Base-by-base conservation (phyloP, 1,284 basidiomycete genomes). In the Ustilago esculenta region DNA sequence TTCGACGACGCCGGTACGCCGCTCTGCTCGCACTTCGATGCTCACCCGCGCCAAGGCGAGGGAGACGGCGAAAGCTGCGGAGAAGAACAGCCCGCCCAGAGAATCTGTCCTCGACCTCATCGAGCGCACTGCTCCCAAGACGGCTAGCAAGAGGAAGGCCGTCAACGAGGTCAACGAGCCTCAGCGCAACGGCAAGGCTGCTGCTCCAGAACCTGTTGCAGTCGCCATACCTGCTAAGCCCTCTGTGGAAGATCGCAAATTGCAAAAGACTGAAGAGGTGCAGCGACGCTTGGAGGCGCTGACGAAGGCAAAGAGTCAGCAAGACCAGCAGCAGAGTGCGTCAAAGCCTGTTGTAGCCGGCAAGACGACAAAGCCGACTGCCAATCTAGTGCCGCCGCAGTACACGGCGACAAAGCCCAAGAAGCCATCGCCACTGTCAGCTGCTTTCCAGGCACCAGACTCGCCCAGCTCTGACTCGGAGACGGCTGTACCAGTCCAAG, bases 21-120 rank as follows among this genome's bases (percentile, higher is more conserved):
- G 42, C 21, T 56, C 66, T 18, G 56, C 73, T 8, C 56, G 67
- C 10, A 32, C 54, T n/a, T 50, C 60, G 12, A 64, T 58, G 50
- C 50, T 67, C 11, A 76, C 72, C 25, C 66, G 75, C n/a, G 69
- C 75, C 35, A 64, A 60, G 23, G 72, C 70, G 14, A 49, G 68
- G n/a, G 69, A 76, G 47, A 50, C 59, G 18, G 51, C 60, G 1
- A 60, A 55, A 29, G 49, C 64, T 21, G 55, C 60, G 3, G 54
- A 61, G 33, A 60, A 63, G 43, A 35, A 29, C 29, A 72, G 71
- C 10, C 60, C 58, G 8, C 64, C 70, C 39, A 70, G 66, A 25
- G 67, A 65, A 15, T 73, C 75, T 11, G 60, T 75, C 10, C 68
- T 77, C 3, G 75, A 77, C 7, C 56, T 75, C 30, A 73, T 77